These are phyloP conservation scores for Macrocybe sp. DNA, from an alignment of 1,284 basidiomycete genomes.

Conservation along the genomic window DNA sequence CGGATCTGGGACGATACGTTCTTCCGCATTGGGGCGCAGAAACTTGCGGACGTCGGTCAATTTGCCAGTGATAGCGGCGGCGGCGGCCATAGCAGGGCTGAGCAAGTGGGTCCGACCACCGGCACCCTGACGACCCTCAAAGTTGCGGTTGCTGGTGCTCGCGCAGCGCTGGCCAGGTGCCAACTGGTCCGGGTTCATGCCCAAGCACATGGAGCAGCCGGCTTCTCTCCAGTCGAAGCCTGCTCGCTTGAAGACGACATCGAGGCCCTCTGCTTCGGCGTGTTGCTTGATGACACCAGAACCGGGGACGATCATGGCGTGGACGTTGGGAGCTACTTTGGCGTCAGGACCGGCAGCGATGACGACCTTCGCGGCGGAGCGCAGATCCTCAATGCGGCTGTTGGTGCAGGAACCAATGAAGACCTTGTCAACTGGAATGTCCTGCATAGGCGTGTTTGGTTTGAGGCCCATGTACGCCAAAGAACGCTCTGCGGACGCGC, in stretches of 20 bases:
- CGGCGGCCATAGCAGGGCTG: slow-evolving; percentile 95
- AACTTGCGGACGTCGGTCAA: slow-evolving; percentile 88
- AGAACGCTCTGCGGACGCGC: slow-evolving; percentile 74
- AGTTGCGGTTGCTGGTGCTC: slow-evolving; percentile 96
- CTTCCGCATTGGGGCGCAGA: slow-evolving; percentile 47
- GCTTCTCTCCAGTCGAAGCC: slow-evolving; percentile 98
- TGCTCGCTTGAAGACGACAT: slow-evolving; percentile 87
- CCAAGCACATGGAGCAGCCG: slow-evolving; percentile 97
- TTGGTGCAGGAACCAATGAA: slow-evolving; percentile 98
- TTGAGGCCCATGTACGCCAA: slow-evolving; percentile 91
- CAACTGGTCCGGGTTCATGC: slow-evolving; percentile 97
- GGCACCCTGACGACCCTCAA: slow-evolving; percentile 90
- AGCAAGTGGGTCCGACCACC: slow-evolving; percentile 92
- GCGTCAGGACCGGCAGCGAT: slow-evolving; percentile 71
- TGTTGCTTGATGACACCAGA: slow-evolving; percentile 94
- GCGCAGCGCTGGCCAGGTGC: slow-evolving; percentile 90
- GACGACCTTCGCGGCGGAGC: slow-evolving; percentile 83
- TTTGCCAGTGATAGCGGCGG: slow-evolving; percentile 86
- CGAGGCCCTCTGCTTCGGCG: slow-evolving; percentile 91
- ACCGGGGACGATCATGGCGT: slow-evolving; percentile 95
- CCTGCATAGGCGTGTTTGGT: slow-evolving; percentile 81
- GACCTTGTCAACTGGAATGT: slow-evolving; percentile 87
- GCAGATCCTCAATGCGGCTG: slow-evolving; percentile 92
- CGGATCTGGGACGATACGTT: slow-evolving; percentile 38
- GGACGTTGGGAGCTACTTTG: slow-evolving; percentile 76